Conservation (phyloP, 164 flowering plant species). For the Berberis vulgaris region DNA sequence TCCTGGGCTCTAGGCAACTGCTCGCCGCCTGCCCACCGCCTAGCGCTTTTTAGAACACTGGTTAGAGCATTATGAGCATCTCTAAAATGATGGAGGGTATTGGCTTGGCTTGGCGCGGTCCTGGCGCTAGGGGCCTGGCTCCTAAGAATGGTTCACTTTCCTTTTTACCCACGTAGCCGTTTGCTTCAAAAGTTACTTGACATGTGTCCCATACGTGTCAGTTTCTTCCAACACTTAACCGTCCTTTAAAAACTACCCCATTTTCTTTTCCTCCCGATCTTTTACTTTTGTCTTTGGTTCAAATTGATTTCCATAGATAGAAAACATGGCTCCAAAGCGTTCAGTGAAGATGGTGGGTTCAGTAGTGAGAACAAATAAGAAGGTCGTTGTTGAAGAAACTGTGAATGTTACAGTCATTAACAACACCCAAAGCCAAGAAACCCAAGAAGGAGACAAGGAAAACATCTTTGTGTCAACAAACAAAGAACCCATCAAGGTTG, state of each 20-base stretch:
- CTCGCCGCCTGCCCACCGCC: too few relatives aligned
- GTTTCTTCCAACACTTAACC: not conserved
- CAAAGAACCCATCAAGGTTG: not conserved
- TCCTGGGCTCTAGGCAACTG: too few relatives aligned
- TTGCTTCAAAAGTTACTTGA: constrained; percentile 2
- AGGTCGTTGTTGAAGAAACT: constrained; percentile 29
- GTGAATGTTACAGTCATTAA: constrained; percentile 22
- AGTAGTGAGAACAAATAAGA: constrained; percentile 24
- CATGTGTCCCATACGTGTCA: constrained; percentile 20
- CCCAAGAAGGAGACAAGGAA: not conserved
- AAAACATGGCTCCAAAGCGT: constrained; percentile 38
- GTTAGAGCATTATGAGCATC: too few relatives aligned
- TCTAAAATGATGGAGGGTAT: too few relatives aligned
- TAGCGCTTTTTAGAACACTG: too few relatives aligned
- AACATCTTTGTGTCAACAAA: not conserved
- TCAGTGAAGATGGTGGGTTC: constrained; percentile 17
- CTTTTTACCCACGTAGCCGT: constrained; percentile 15
- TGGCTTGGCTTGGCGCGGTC: not conserved
- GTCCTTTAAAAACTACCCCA: not conserved
- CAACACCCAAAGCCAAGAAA: not conserved
- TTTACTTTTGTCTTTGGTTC: too few relatives aligned
- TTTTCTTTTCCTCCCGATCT: not conserved
- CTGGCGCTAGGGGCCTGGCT: not conserved
- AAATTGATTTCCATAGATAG: not conserved
- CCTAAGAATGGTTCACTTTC: not conserved